These are phyloP conservation scores for Saccharomycopsis babjevae DNA, from an alignment of 805 yeast genomes.

Conservation along the genomic window DNA sequence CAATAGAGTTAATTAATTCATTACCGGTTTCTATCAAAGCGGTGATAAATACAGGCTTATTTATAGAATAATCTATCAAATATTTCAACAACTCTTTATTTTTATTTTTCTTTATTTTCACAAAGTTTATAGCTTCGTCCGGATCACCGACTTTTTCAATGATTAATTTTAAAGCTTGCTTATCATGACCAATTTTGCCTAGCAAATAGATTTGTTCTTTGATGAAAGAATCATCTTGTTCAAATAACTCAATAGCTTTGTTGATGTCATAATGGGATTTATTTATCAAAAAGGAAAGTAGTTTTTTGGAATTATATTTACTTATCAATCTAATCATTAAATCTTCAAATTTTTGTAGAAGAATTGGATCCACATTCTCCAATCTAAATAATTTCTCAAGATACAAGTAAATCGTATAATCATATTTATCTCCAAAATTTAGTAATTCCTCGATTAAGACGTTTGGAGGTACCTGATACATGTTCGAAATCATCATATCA, in stretches of 20 bases:
- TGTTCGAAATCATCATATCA: constrained; percentile 45
- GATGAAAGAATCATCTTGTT: constrained; percentile 33
- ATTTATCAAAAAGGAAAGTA: constrained; percentile 51
- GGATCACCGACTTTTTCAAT: constrained; percentile 74
- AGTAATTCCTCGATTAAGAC: constrained; percentile 29
- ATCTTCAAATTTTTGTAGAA: constrained; percentile 45
- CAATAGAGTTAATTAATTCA: constrained; percentile 55
- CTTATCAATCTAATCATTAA: constrained; percentile 46
- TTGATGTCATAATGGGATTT: constrained; percentile 59
- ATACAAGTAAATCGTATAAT: constrained; percentile 52
- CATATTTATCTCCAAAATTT: constrained; percentile 34
- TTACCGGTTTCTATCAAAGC: constrained; percentile 64
- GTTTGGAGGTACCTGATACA: constrained; percentile 54
- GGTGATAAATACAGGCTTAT: constrained; percentile 65
- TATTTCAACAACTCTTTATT: constrained; percentile 78
- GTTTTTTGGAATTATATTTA: constrained; percentile 21
- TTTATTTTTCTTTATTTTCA: constrained; percentile 40
- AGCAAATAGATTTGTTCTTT: constrained; percentile 74
- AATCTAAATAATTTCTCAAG: constrained; percentile 45
- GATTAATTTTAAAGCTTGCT: constrained; percentile 65
- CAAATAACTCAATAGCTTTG: constrained; percentile 43
- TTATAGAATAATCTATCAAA: constrained; percentile 58
- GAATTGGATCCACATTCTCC: constrained; percentile 28
- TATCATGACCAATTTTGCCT: constrained; percentile 73
- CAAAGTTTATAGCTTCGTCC: constrained; percentile 69